Conservation (phyloP, 1,284 basidiomycete genomes). For the Salmacisia buchloeana region DNA sequence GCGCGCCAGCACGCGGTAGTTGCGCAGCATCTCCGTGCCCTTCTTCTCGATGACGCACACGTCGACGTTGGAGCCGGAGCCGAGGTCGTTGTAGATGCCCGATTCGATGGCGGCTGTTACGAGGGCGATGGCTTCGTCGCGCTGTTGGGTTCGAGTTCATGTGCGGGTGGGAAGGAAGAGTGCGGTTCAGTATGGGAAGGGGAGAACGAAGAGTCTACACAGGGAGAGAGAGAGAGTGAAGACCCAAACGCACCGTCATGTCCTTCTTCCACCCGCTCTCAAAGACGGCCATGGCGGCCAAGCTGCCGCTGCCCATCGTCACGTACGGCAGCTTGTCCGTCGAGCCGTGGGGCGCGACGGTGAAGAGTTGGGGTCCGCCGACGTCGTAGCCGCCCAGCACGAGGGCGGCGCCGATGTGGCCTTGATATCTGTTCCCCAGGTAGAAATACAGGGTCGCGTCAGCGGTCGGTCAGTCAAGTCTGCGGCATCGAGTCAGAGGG, state of each 20-base stretch:
- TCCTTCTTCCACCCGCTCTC: conserved; percentile 78
- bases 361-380: conserved; percentile 91
- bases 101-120: conserved; percentile 83
- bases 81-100: conserved; percentile 98
- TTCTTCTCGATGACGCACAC: conserved; percentile 72
- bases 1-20: conserved; percentile 47
- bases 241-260: conserved; percentile 57
- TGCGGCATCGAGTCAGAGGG: neutral
- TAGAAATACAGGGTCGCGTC: neutral
- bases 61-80: conserved; percentile 95
- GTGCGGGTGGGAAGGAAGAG: neutral
- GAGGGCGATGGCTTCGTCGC: conserved; percentile 73
- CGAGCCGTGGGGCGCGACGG: conserved; percentile 91
- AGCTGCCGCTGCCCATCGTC: conserved; percentile 92
- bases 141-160: conserved; percentile 53
- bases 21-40: conserved; percentile 43
- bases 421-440: conserved; percentile 68
- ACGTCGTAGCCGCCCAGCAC: conserved; percentile 94
- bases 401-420: conserved; percentile 87
- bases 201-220: neutral
- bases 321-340: conserved; percentile 99
- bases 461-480: neutral
- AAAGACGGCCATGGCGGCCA: conserved; percentile 98
- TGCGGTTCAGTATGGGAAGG: neutral
- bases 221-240: conserved; percentile 6